Evolutionary conservation across 140 eudicot genomes (phyloP), one percentile per base, ranked within the genome.

Genomic region (Stevia rebaudiana): DNA sequence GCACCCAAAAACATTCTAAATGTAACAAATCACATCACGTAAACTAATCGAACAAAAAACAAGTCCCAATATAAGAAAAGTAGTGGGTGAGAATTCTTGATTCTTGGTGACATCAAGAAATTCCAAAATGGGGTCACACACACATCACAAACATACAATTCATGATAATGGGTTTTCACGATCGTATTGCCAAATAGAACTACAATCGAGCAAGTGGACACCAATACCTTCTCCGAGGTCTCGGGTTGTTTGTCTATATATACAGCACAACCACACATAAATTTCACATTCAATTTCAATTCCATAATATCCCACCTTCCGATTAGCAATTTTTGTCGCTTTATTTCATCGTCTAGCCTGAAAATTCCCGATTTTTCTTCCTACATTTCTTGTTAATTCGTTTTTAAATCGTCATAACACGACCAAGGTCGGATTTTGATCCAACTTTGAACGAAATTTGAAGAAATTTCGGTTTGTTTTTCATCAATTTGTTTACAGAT

Each of bases 171-270:
- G 25, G 44, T 15, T 7, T 31, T 56, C 62, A 53, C 42, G 21
- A 55, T 55, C 62, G 4, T 24, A 30, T 56, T n/a, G 13, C 44
- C 63, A 57, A 3, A 33, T 9, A 33, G 22, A 6, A 55, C 22
- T 30, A 30, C 17, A 24, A 52, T 4, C 18, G 1, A 30, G 13
- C 44, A 57, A 57, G 63, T 57, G 63, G 63, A 11, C 63, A 57
- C 1, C 63, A 16, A 16, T 11, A 19, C 30, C 5, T 49, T 49
- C 24, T 57, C 63, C 63, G 8, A 57, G 25, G 43, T 57, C 44
- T 57, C 19, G 30, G 56, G n/a, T 57, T 57, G 3, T 57, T 57
- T 57, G 25, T 57, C 63, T 57, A 57, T 57, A 57, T 57, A 57
- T 57, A 57, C 63, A 57, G 3, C 63, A 16, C 63, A 57, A 57